Conservation (phyloP, 805 yeast species). For the Ogataea populi-albae region DNA sequence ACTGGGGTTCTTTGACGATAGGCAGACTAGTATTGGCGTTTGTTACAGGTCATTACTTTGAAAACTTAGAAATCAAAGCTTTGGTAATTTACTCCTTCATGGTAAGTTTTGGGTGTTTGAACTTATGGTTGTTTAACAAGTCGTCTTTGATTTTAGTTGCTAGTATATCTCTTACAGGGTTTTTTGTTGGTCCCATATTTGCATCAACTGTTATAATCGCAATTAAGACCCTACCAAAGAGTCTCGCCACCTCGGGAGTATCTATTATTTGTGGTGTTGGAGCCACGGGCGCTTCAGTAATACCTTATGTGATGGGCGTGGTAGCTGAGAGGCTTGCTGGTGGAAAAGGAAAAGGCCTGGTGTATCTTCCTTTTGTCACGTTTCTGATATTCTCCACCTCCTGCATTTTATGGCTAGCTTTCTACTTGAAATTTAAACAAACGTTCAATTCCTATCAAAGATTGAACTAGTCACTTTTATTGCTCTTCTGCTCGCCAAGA, state of each 20-base stretch:
- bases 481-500: no score
- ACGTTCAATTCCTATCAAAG: constrained; percentile 17
- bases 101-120: constrained; percentile 33
- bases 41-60: constrained; percentile 43
- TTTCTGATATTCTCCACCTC: constrained; percentile 24
- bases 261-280: constrained; percentile 79
- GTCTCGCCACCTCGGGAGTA: constrained; percentile 60
- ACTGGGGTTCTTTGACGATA: constrained; percentile 49
- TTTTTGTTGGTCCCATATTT: constrained; percentile 52
- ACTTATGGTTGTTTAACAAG: constrained; percentile 31
- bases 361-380: constrained; percentile 29
- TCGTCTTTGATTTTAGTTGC: constrained; percentile 30
- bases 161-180: constrained; percentile 42
- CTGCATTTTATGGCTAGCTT: constrained; percentile 26
- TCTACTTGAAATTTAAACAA: constrained; percentile 20
- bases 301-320: constrained; percentile 65
- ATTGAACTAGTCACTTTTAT: constrained; percentile 4
- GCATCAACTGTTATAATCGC: constrained; percentile 71
- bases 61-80: constrained; percentile 39
- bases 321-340: constrained; percentile 32
- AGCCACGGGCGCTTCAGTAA: constrained; percentile 76
- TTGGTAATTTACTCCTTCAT: constrained; percentile 38
- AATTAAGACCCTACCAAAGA: constrained; percentile 57
- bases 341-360: constrained; percentile 32
- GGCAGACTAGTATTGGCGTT: constrained; percentile 49